Evolutionary conservation across 2,329 filamentous ascomycete genomes (phyloP).

Genomic region (Botryotinia convoluta): DNA sequence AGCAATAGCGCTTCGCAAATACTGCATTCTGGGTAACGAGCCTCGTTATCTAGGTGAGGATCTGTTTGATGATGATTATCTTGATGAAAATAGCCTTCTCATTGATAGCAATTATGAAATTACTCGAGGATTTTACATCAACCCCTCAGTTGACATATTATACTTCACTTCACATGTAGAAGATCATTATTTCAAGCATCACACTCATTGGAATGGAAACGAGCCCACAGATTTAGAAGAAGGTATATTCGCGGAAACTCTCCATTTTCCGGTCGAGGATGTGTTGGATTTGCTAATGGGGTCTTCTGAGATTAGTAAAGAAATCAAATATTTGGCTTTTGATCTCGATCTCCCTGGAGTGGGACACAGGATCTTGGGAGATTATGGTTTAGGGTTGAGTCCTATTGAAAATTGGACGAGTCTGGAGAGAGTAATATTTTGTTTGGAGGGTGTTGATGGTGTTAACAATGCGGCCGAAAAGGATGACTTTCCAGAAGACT

Average conservation of each 20-base stretch:
- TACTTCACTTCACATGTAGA: background rate
- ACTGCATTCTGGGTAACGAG: background rate
- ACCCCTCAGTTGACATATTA: background rate
- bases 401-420: background rate
- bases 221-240: background rate
- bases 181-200: background rate
- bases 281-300: background rate
- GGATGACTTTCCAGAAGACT: background rate
- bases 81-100: background rate
- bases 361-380: background rate
- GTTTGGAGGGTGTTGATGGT: background rate
- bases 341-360: background rate
- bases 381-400: rapidly evolving
- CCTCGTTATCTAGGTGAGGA: background rate
- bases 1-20: background rate
- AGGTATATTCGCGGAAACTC: background rate
- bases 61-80: background rate
- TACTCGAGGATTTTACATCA: background rate
- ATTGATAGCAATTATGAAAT: background rate
- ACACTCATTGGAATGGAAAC: background rate
- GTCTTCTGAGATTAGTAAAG: background rate
- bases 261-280: background rate
- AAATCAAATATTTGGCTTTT: background rate
- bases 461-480: background rate
- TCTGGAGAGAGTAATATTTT: background rate